These are phyloP conservation scores for Dalechampia spathulata DNA, from an alignment of 441 rosid genomes.

Conservation along the genomic window DNA sequence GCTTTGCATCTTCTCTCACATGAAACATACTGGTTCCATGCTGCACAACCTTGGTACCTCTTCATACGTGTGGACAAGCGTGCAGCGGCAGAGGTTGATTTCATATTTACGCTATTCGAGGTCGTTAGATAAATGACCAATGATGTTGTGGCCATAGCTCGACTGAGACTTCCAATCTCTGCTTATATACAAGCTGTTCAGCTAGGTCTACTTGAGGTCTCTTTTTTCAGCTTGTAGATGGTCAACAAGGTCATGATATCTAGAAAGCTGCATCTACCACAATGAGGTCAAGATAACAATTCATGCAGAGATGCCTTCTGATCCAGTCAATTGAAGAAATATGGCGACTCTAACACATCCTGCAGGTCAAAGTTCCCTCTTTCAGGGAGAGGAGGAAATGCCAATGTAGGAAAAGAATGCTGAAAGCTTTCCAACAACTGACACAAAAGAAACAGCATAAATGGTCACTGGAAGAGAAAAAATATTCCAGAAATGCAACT, in stretches of 20 bases:
- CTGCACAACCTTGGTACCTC: background rate
- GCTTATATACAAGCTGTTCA: slow-evolving; percentile 11
- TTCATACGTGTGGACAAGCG: background rate
- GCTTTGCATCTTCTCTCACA: background rate
- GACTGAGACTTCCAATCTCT: slow-evolving; percentile 2
- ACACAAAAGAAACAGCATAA: slow-evolving; percentile 5
- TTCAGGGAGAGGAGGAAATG: slow-evolving; percentile 76
- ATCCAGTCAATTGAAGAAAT: slow-evolving; percentile 75
- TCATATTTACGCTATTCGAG: background rate
- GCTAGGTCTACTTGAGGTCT: background rate
- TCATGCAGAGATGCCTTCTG: background rate
- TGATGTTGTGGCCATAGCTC: background rate
- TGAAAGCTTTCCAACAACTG: slow-evolving; percentile 91
- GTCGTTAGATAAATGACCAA: background rate
- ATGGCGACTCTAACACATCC: slow-evolving; percentile 75
- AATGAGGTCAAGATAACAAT: background rate
- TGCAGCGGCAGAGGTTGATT: no score
- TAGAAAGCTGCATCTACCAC: slow-evolving; percentile 1
- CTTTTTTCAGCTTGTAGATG: background rate
- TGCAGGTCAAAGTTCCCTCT: slow-evolving; percentile 86
- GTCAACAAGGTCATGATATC: background rate
- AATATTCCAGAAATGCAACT: background rate
- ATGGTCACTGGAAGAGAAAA: background rate
- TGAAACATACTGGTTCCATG: background rate
- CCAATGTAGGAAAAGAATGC: slow-evolving; percentile 55